A percentile compares a stretch with the other conserved stretches of the same genome.
These are phyloP conservation scores for Chytriomyces sp. DNA, from an alignment of 192 early-diverging fungal species.

Conservation along the genomic window DNA sequence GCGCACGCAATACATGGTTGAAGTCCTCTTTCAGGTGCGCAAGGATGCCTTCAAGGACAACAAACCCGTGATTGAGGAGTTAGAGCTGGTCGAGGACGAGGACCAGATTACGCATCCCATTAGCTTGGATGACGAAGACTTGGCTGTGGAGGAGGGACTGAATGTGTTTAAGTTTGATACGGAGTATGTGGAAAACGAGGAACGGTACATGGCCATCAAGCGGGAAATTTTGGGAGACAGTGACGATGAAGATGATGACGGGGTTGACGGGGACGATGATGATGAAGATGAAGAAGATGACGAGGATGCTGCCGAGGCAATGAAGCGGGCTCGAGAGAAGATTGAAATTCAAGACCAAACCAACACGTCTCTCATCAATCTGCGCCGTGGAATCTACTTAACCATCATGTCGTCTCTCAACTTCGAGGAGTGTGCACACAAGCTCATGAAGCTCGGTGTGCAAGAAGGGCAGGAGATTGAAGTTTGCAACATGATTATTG, in stretches of 20 bases:
- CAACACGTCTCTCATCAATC: conserved; percentile 82
- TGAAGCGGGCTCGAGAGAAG: conserved; percentile 45
- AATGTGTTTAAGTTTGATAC: conserved; percentile 86
- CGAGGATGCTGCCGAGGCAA: conserved; percentile 39
- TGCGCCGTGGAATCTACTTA: conserved; percentile 92
- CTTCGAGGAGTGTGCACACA: conserved; percentile 95
- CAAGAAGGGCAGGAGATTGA: conserved; percentile 87
- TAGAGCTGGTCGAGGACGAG: conserved; percentile 93
- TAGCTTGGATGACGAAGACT: conserved; percentile 78
- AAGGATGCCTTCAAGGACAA: conserved; percentile 94
- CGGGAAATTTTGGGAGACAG: conserved; percentile 78
- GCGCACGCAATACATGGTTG: conserved; percentile 96
- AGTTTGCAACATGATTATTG: conserved; percentile 94
- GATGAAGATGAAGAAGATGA: conserved; percentile 58
- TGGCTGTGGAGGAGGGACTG: conserved; percentile 76
- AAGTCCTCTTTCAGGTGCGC: conserved; percentile 92
- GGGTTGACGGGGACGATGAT: conserved; percentile 53
- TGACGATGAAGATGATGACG: conserved; percentile 34
- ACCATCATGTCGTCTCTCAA: conserved; percentile 94
- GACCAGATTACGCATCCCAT: conserved; percentile 93
- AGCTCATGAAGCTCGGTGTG: conserved; percentile 85
- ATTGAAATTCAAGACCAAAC: conserved; percentile 83
- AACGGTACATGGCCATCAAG: conserved; percentile 78
- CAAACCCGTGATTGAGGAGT: conserved; percentile 68
- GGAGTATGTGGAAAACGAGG: conserved; percentile 80